Conservation (phyloP, 2,329 filamentous ascomycete species). For the Fusarium nodosum region DNA sequence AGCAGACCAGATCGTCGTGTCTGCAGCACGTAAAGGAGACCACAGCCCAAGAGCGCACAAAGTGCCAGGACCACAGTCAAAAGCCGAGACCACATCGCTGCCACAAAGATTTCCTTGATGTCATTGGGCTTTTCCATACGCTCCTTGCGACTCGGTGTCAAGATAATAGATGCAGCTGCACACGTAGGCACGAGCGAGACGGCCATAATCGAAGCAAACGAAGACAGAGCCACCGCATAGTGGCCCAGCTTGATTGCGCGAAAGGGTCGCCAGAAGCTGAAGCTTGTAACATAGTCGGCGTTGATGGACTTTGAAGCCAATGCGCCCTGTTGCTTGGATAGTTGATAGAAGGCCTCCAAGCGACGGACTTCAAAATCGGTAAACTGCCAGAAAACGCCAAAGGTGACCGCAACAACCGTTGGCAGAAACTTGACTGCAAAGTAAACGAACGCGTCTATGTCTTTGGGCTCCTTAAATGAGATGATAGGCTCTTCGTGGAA, state of each 20-base stretch:
- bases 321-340: constrained; percentile 71
- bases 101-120: constrained; percentile 69
- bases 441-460: constrained; percentile 67
- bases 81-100: constrained; percentile 71
- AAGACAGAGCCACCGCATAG: constrained; percentile 77
- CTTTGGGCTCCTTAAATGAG: constrained; percentile 62
- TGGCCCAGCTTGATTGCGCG: constrained; percentile 73
- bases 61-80: constrained; percentile 69
- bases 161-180: constrained; percentile 71
- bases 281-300: constrained; percentile 78
- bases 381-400: constrained; percentile 75
- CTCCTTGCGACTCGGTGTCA: constrained; percentile 65
- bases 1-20: constrained; percentile 74
- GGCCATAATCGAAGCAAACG: constrained; percentile 73
- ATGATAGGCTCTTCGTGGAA: constrained; percentile 63
- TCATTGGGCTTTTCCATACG: constrained; percentile 59
- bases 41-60: constrained; percentile 69
- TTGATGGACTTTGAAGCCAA: constrained; percentile 76
- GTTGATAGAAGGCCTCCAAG: constrained; percentile 76
- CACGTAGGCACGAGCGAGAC: constrained; percentile 78
- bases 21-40: constrained; percentile 72
- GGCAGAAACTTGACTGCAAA: constrained; percentile 75
- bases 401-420: constrained; percentile 71
- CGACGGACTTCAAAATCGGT: constrained; percentile 75
- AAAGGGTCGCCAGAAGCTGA: constrained; percentile 75